These are phyloP conservation scores for Cercospora sp. DNA, from an alignment of 2,329 filamentous ascomycete genomes.

Conservation along the genomic window DNA sequence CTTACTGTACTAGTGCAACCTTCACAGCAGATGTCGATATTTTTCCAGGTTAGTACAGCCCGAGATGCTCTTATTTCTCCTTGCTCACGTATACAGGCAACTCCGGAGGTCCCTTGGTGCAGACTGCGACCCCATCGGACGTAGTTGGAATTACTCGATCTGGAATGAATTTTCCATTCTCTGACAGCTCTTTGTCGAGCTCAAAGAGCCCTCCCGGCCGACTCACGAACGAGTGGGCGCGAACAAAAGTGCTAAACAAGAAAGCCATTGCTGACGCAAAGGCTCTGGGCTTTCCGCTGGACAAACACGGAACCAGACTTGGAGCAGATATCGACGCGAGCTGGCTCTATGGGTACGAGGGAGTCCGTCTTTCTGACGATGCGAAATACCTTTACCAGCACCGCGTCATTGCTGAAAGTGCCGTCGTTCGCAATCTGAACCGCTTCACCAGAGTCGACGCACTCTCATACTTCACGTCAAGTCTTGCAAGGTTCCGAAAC, in stretches of 20 bases:
- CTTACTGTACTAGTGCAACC: not conserved
- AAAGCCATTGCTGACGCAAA: not conserved
- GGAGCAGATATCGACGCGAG: not conserved
- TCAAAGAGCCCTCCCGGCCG: not conserved
- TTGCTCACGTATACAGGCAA: not conserved
- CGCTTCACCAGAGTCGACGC: not conserved
- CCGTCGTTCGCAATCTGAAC: not conserved
- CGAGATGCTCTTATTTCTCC: too few relatives aligned
- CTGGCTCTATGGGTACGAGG: not conserved
- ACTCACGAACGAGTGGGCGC: not conserved
- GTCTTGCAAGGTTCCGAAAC: not conserved
- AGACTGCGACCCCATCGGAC: too few relatives aligned
- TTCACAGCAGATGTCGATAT: not conserved
- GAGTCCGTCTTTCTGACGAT: not conserved
- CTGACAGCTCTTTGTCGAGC: not conserved
- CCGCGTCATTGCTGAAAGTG: not conserved
- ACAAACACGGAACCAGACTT: not conserved
- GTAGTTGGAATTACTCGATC: not conserved
- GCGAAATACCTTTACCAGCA: not conserved
- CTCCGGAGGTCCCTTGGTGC: not conserved
- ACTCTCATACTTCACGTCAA: not conserved
- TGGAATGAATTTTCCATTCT: not conserved
- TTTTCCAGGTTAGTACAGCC: not conserved
- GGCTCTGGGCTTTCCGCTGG: not conserved
- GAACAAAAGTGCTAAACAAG: not conserved